A percentile compares a stretch with the other conserved stretches of the same genome.
phyloP scores from a whole-genome alignment of 2,329 filamentous ascomycete species.

The Ambrosiella xylebori region DNA sequence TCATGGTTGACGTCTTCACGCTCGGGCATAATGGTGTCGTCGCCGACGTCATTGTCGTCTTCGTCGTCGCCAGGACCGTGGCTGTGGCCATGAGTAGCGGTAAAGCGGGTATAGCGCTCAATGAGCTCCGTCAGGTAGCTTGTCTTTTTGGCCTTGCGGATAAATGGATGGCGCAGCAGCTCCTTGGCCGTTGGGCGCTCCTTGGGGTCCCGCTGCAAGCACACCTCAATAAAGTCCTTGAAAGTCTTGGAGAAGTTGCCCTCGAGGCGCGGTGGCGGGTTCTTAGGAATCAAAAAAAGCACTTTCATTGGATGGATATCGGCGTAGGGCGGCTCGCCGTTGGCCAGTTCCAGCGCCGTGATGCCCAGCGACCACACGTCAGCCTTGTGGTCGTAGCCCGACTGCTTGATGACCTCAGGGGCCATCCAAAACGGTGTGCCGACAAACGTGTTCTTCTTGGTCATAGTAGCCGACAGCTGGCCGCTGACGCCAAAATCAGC shows the following conservation, averaged over 20 bases:
- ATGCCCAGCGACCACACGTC: slow-evolving; percentile 97
- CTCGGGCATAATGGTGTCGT: slow-evolving; percentile 24
- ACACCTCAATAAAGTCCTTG: slow-evolving; percentile 71
- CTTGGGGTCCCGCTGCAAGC: slow-evolving; percentile 73
- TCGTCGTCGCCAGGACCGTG: slow-evolving; percentile 34
- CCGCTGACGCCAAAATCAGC: slow-evolving; percentile 96
- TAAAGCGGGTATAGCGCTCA: slow-evolving; percentile 76
- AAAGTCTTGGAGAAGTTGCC: slow-evolving; percentile 69
- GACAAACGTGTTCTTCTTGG: slow-evolving; percentile 98
- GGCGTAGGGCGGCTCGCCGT: slow-evolving; percentile 83
- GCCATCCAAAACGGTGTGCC: slow-evolving; percentile 99
- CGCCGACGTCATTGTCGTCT: slow-evolving; percentile 34
- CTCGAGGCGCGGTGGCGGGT: slow-evolving; percentile 64
- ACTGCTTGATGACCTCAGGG: slow-evolving; percentile 95
- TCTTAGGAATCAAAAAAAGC: slow-evolving; percentile 89
- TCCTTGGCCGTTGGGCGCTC: slow-evolving; percentile 78
- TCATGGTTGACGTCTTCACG: slow-evolving; percentile 55
- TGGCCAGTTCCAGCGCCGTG: slow-evolving; percentile 78
- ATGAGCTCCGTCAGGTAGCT: slow-evolving; percentile 95
- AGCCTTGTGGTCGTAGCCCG: slow-evolving; percentile 92
- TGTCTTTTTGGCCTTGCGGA: slow-evolving; percentile 81
- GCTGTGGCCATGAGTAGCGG: slow-evolving; percentile 54
- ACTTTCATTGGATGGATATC: slow-evolving; percentile 99
- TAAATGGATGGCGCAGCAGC: slow-evolving; percentile 74
- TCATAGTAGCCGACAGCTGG: slow-evolving; percentile 94